Base-by-base conservation (phyloP, 2,329 filamentous ascomycete genomes). In the Ciborinia camelliae region DNA sequence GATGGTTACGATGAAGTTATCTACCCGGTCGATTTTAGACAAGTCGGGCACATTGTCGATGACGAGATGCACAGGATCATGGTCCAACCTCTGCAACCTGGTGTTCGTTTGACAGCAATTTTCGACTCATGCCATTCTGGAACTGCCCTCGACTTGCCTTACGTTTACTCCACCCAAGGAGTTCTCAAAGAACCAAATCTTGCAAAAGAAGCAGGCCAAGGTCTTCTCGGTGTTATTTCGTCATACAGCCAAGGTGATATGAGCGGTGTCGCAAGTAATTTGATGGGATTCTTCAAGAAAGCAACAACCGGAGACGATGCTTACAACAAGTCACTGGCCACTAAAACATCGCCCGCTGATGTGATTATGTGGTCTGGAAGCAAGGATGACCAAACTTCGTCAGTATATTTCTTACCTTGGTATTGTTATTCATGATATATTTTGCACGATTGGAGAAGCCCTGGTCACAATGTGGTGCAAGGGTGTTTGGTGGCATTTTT, bases 301-400 rank as follows among this genome's bases (percentile, higher is more conserved):
- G 92, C 92, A 23, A 90, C 91, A 28, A 85, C 80, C 66, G 93
- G 93, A 70, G 84, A 95, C 70, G 86, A 89, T 43, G 88, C 89
- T 23, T 89, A 92, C 77, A 84, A 96, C 78, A 88, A 87, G 76
- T 91, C 93, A 68, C 83, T 91, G 75, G 85, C 90, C 70, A 98
- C 94, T 50, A 96, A 96, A 80, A 98, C 95, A 20, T 95, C 90
- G 63, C 89, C 93, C 1, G 95, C 95, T 48, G 95, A 99, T 77
- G 95, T 99, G 39, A 86, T 99, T 75, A 96, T 97, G 91, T 97
- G 93, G 90, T 96, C 91, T 67, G 95, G 95, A 65, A 96, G 91
- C 80, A 97, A 97, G 79, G 95, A 99, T 75, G 86, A 89, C 67
- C 95, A 98, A 79, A 99, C 95, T 71, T 93, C 90, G 88, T 92